A percentile compares a stretch with the other conserved stretches of the same genome.
Conservation (phyloP, 2,329 filamentous ascomycete species). For the Plectosphaerella cucumerina region DNA sequence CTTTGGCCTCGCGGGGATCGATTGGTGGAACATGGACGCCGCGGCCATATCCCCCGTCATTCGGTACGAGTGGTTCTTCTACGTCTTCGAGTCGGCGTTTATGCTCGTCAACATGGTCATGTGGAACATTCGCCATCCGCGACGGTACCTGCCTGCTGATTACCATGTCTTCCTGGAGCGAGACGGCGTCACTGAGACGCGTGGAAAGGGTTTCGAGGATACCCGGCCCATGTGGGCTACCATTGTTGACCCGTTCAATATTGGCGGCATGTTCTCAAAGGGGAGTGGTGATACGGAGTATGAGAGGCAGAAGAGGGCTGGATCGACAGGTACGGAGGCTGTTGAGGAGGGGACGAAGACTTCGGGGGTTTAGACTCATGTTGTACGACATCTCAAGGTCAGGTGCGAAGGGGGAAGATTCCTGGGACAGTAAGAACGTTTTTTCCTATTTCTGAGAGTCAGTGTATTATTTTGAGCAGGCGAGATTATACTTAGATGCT, state of each 20-base stretch:
- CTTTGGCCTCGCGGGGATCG: slow-evolving; percentile 41
- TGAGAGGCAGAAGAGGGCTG: neutral
- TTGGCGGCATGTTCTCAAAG: slow-evolving; percentile 33
- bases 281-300: neutral
- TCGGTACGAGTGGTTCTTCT: slow-evolving; percentile 57
- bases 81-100: slow-evolving; percentile 49
- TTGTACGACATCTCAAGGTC: too few species aligned
- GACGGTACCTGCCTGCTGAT: slow-evolving; percentile 43
- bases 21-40: slow-evolving; percentile 32
- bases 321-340: neutral
- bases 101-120: slow-evolving; percentile 49
- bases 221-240: slow-evolving; percentile 37
- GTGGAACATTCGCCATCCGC: slow-evolving; percentile 47
- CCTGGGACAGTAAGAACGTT: too few species aligned
- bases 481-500: too few species aligned
- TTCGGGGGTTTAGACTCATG: too few species aligned
- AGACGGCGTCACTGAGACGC: slow-evolving; percentile 45
- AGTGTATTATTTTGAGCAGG: too few species aligned
- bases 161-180: slow-evolving; percentile 44
- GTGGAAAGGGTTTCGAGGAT: slow-evolving; percentile 45
- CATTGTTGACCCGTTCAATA: slow-evolving; percentile 36
- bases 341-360: too few species aligned
- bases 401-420: too few species aligned
- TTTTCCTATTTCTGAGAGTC: too few species aligned
- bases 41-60: slow-evolving; percentile 37